Evolutionary conservation across 2,329 filamentous ascomycete species (phyloP).

Genomic region (Botrytis fragariae): DNA sequence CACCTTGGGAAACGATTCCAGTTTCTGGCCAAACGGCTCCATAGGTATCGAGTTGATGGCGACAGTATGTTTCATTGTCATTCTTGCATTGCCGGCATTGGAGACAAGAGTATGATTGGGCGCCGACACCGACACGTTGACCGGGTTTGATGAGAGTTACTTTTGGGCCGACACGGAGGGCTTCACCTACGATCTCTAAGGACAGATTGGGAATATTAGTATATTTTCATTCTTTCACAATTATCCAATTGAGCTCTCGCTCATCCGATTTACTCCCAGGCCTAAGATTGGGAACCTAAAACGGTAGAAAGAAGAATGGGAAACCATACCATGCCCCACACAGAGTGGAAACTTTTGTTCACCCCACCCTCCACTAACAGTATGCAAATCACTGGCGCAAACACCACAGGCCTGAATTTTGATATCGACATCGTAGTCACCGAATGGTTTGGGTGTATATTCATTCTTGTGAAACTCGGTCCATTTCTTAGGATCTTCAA

Average conservation of each 20-base stretch:
- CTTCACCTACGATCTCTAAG: conserved; percentile 65
- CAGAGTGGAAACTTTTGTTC: conserved; percentile 50
- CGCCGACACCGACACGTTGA: conserved; percentile 53
- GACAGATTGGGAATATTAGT: not conserved
- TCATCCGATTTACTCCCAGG: not conserved
- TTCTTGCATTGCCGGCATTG: conserved; percentile 54
- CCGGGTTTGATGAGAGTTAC: conserved; percentile 57
- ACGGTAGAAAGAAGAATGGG: not conserved
- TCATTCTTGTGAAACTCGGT: conserved; percentile 44
- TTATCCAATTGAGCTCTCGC: not conserved
- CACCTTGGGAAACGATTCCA: conserved; percentile 61
- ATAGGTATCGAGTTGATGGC: conserved; percentile 50
- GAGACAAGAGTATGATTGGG: conserved; percentile 53
- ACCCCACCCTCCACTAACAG: conserved; percentile 59
- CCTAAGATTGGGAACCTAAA: not conserved
- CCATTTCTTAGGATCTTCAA: conserved; percentile 40
- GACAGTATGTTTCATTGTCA: conserved; percentile 57
- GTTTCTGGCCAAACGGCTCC: conserved; percentile 51
- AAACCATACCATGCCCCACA: conserved; percentile 46
- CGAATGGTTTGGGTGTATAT: conserved; percentile 82
- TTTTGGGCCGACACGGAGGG: conserved; percentile 64
- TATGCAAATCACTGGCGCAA: conserved; percentile 71
- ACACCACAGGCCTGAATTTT: conserved; percentile 80
- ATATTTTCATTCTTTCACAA: not conserved
- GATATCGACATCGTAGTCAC: conserved; percentile 82